Conservation (phyloP, 2,329 filamentous ascomycete genomes). For the Albophoma yamanashiensis region DNA sequence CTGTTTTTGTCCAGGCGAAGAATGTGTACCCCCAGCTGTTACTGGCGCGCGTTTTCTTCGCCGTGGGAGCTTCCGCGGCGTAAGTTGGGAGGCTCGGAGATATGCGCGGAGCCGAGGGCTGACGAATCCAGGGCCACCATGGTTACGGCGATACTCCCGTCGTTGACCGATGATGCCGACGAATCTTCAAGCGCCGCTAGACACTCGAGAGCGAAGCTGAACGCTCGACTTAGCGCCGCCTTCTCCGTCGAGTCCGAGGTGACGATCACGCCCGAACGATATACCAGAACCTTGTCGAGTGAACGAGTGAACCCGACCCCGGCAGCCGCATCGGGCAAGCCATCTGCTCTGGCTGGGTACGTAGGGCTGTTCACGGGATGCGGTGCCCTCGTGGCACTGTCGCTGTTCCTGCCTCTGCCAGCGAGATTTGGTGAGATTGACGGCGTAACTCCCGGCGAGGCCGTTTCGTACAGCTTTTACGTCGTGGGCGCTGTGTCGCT, state of each 20-base stretch:
- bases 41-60: conserved; percentile 77
- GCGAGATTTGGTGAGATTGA: conserved; percentile 62
- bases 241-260: conserved; percentile 62
- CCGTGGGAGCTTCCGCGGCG: conserved; percentile 81
- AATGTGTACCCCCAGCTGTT: conserved; percentile 86
- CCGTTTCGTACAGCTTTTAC: conserved; percentile 80
- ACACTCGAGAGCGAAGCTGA: conserved; percentile 20
- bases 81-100: conserved; percentile 28
- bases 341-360: conserved; percentile 64
- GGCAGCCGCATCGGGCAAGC: conserved; percentile 27
- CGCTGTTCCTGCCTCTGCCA: conserved; percentile 77
- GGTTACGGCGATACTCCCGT: conserved; percentile 90
- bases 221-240: conserved; percentile 46
- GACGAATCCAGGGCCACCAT: conserved; percentile 58
- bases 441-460: conserved; percentile 61
- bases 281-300: conserved; percentile 26
- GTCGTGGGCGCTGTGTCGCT: conserved; percentile 67
- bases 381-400: conserved; percentile 76
- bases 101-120: conserved; percentile 5
- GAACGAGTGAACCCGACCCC: conserved; percentile 10
- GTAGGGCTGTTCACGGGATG: conserved; percentile 90
- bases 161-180: conserved; percentile 43
- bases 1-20: conserved; percentile 72
- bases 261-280: conserved; percentile 62
- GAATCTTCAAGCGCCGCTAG: conserved; percentile 3